These are phyloP conservation scores for Penicillium herquei DNA, from an alignment of 495 filamentous ascomycete species.

Conservation along the genomic window DNA sequence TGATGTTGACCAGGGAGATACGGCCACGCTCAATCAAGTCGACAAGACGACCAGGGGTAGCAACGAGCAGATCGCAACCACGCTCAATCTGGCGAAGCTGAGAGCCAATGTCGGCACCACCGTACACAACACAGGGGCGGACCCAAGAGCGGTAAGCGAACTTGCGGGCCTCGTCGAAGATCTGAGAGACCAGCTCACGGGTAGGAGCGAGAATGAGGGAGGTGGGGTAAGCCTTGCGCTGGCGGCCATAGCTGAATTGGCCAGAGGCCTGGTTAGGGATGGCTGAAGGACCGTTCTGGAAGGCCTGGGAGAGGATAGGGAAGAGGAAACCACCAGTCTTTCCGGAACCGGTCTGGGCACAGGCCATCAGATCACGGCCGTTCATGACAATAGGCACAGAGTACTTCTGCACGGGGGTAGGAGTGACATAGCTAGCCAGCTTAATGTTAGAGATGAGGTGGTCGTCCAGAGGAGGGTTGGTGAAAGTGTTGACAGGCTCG, in stretches of 20 bases:
- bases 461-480: conserved; percentile 89
- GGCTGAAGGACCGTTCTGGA: conserved; percentile 76
- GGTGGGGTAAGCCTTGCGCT: conserved; percentile 93
- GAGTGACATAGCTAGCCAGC: conserved; percentile 87
- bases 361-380: conserved; percentile 97
- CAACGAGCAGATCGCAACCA: conserved; percentile 95
- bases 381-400: conserved; percentile 96
- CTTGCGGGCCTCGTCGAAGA: conserved; percentile 96
- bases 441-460: conserved; percentile 90
- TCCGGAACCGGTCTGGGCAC: conserved; percentile 97
- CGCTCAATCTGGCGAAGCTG: conserved; percentile 97
- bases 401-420: conserved; percentile 97
- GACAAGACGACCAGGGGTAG: conserved; percentile 93
- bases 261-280: conserved; percentile 58
- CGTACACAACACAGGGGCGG: conserved; percentile 95
- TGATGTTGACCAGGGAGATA: conserved; percentile 95
- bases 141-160: conserved; percentile 97
- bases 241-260: conserved; percentile 72
- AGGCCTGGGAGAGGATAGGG: conserved; percentile 95
- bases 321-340: conserved; percentile 99
- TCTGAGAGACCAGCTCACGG: conserved; percentile 97
- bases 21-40: conserved; percentile 98
- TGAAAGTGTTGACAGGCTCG: conserved; percentile 86
- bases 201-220: conserved; percentile 94
- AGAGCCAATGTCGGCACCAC: conserved; percentile 95